These are phyloP conservation scores for Bipolaris zeicola DNA, from an alignment of 2,329 filamentous ascomycete genomes.

Conservation along the genomic window DNA sequence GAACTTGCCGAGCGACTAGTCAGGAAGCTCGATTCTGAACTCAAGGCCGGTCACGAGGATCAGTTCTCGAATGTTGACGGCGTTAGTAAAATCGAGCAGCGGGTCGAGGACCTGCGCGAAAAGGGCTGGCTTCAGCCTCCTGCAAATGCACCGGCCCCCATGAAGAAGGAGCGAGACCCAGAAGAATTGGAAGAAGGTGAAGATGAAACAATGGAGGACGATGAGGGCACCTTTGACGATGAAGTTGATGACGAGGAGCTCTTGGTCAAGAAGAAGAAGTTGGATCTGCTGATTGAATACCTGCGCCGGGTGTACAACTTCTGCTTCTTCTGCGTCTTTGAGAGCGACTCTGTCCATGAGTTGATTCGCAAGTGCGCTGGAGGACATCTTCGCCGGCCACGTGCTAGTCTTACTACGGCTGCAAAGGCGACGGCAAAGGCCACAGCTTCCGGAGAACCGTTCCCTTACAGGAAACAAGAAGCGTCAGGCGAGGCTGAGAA, in stretches of 20 bases:
- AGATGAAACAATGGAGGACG: constrained; percentile 64
- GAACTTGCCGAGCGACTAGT: constrained; percentile 81
- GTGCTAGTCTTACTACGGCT: constrained; percentile 80
- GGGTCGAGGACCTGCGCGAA: constrained; percentile 78
- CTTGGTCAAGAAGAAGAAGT: constrained; percentile 90
- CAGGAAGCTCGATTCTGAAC: constrained; percentile 81
- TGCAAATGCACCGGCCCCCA: constrained; percentile 56
- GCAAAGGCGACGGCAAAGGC: constrained; percentile 85
- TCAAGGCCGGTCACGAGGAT: constrained; percentile 69
- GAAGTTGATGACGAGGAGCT: constrained; percentile 91
- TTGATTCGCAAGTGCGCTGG: constrained; percentile 94
- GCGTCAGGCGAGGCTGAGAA: constrained; percentile 67
- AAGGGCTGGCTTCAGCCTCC: constrained; percentile 77
- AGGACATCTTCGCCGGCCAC: constrained; percentile 91
- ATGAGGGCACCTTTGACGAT: constrained; percentile 70
- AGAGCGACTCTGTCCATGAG: constrained; percentile 96
- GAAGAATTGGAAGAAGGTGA: constrained; percentile 78
- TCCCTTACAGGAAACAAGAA: constrained; percentile 80
- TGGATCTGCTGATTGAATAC: constrained; percentile 95
- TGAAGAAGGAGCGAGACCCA: constrained; percentile 66
- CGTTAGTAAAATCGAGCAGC: constrained; percentile 79
- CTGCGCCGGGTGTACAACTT: constrained; percentile 96
- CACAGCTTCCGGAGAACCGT: constrained; percentile 80
- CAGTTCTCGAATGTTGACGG: constrained; percentile 60
- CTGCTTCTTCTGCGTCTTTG: constrained; percentile 99